Base-by-base conservation (phyloP, 2,329 filamentous ascomycete genomes). In the Aspergillus costaricaensis region DNA sequence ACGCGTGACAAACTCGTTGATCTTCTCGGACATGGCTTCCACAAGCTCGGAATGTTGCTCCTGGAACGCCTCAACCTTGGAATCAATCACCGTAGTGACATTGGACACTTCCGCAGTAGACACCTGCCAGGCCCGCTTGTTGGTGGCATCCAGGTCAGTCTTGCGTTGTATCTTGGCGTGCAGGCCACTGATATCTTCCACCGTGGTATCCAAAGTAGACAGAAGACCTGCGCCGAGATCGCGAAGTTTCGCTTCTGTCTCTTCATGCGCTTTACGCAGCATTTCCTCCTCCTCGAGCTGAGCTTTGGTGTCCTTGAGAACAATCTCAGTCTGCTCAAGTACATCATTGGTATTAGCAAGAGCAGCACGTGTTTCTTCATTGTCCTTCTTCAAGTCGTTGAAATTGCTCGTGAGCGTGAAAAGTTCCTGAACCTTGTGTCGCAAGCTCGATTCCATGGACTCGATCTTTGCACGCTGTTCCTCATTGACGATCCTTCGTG, bases 401-500 rank as follows among this genome's bases (percentile, higher is more conserved):
- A 98, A 96, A 65, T 87, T 92, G 44, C 89, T 92, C 0, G 91
- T 96, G 39, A 98, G 80, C 10, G 87, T 86, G 74, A 96, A 93
- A 0, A 99, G 82, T 74, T 99, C 93, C 70, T 98, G 92, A 2
- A 96, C 89, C 74, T 97, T 98, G 79, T 96, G 95, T 21, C 92
- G 88, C 57, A 99, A 81, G 70, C 95, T 96, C 39, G 85, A 86
- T 74, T 99, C 95, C 79, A 98, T 89, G 0, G 91, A 93, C 72
- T 96, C 92, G 50, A 99, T 92, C 75, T 92, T 94, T 67, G 94
- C 92, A 7, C 88, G 85, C 71, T 98, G 94, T 73, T 99, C 95
- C 69, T 98, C 94, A 67, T 89, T 90, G 41, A 98, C 84, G 63
- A 98, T 97, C 12, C 92, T 85, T 55, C 93, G 86, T 2, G 94